These are phyloP conservation scores for Botrytis squamosa DNA, from an alignment of 2,329 filamentous ascomycete genomes.

Conservation along the genomic window DNA sequence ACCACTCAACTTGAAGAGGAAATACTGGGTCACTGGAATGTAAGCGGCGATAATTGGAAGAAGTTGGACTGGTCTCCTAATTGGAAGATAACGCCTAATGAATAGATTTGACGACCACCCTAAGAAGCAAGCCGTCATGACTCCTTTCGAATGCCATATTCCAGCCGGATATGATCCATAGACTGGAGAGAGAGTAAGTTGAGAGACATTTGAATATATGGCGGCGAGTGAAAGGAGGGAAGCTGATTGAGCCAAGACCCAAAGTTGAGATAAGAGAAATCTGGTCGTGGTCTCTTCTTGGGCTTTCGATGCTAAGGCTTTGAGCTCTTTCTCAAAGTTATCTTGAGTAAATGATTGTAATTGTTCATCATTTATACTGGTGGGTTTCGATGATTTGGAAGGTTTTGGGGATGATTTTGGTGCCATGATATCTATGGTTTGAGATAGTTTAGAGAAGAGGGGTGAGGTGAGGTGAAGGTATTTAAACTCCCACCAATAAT, in stretches of 20 bases:
- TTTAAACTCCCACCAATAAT: background rate
- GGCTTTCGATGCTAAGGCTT: slow-evolving; percentile 37
- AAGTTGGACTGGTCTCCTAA: slow-evolving; percentile 49
- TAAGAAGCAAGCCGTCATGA: slow-evolving; percentile 65
- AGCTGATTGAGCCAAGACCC: slow-evolving; percentile 40
- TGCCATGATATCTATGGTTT: slow-evolving; percentile 26
- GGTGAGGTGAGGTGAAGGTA: background rate
- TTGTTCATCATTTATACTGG: slow-evolving; percentile 9
- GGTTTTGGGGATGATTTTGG: slow-evolving; percentile 24
- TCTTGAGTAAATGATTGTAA: slow-evolving; percentile 35
- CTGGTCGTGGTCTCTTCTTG: slow-evolving; percentile 38
- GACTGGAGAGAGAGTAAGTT: slow-evolving; percentile 77
- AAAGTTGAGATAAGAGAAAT: slow-evolving; percentile 35
- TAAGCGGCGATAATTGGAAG: slow-evolving; percentile 74
- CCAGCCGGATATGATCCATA: slow-evolving; percentile 81
- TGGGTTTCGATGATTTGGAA: slow-evolving; percentile 10
- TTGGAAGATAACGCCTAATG: slow-evolving; percentile 49
- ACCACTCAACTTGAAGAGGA: slow-evolving; percentile 66
- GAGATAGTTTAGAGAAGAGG: background rate
- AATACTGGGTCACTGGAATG: slow-evolving; percentile 70
- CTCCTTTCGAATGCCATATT: slow-evolving; percentile 66
- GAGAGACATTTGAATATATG: slow-evolving; percentile 66
- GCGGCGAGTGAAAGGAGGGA: slow-evolving; percentile 58
- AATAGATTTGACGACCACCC: slow-evolving; percentile 69
- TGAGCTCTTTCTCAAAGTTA: slow-evolving; percentile 40